Percentiles rank a stretch among this genome's conserved stretches.
These are phyloP conservation scores for Aspergillus melleus DNA, from an alignment of 2,329 filamentous ascomycete species.

Conservation along the genomic window DNA sequence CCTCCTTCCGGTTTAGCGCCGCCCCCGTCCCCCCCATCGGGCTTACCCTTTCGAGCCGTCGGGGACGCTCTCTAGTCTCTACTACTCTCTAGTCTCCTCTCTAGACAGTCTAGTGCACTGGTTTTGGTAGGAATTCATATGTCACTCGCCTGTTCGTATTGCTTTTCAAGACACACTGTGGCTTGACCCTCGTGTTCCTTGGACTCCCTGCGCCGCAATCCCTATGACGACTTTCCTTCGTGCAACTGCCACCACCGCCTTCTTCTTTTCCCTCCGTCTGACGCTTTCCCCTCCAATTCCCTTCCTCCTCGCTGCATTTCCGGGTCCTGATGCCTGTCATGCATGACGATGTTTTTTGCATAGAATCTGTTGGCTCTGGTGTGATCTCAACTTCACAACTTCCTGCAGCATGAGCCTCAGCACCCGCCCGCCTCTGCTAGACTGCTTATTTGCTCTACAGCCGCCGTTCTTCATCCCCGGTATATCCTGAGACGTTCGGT, in stretches of 20 bases:
- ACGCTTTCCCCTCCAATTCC: not conserved
- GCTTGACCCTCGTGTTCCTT: slow-evolving; percentile 19
- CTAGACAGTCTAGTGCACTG: too few species aligned
- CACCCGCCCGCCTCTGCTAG: not conserved
- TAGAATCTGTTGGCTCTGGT: slow-evolving; percentile 3
- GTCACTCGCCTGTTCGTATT: not conserved
- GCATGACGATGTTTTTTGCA: not conserved
- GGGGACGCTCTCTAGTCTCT: slow-evolving; percentile 2
- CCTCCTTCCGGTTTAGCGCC: not conserved
- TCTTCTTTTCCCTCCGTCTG: not conserved
- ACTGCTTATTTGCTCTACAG: slow-evolving; percentile 13
- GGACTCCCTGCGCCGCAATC: slow-evolving; percentile 9
- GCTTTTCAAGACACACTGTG: slow-evolving; percentile 8
- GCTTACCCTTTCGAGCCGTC: slow-evolving; percentile 11
- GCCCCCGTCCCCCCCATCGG: not conserved
- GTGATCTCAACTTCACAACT: not conserved
- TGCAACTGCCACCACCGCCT: slow-evolving; percentile 2
- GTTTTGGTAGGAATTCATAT: too few species aligned
- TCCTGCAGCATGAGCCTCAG: slow-evolving; percentile 1
- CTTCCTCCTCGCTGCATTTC: not conserved
- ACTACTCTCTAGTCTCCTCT: too few species aligned
- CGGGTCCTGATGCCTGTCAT: not conserved
- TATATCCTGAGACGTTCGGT: slow-evolving; percentile 12
- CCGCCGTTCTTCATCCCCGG: slow-evolving; percentile 9
- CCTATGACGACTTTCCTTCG: not conserved